Evolutionary conservation across 768 basidiomycete genomes (phyloP).

Genomic region (Boletus vermiculosoides): DNA sequence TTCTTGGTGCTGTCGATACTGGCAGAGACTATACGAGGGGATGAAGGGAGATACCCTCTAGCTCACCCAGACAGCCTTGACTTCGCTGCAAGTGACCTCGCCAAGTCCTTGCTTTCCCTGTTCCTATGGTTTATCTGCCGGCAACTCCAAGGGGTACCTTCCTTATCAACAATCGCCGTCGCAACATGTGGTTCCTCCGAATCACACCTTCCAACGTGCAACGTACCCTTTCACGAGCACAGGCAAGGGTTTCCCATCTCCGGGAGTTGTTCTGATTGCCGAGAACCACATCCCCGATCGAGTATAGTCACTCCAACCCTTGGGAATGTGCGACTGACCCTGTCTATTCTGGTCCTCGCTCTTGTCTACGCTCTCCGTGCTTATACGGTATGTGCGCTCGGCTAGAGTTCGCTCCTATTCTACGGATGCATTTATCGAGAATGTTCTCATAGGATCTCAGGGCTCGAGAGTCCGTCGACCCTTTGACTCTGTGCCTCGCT

Average conservation of each 20-base stretch:
- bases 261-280: not conserved
- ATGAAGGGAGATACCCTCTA: not conserved
- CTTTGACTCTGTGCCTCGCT: slow-evolving; percentile 23
- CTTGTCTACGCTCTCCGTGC: slow-evolving; percentile 15
- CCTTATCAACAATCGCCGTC: not conserved
- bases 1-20: slow-evolving; percentile 18
- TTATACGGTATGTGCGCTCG: slow-evolving; percentile 20
- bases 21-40: slow-evolving; percentile 9
- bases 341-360: slow-evolving; percentile 16
- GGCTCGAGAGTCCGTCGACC: slow-evolving; percentile 18
- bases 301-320: not conserved
- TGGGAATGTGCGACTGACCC: slow-evolving; percentile 12
- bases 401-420: not conserved
- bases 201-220: slow-evolving; percentile 6
- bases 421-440: not conserved
- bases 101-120: slow-evolving; percentile 19
- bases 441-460: slow-evolving; percentile 20
- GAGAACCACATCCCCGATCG: slow-evolving; percentile 5
- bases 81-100: slow-evolving; percentile 20
- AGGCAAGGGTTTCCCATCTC: slow-evolving; percentile 2
- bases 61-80: slow-evolving; percentile 9
- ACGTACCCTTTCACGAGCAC: slow-evolving; percentile 8
- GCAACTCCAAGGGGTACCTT: not conserved
- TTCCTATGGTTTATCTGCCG: slow-evolving; percentile 12
- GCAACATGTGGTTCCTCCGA: slow-evolving; percentile 1